phyloP scores from a whole-genome alignment of 441 rosid species.

The Erodium trifolium region DNA sequence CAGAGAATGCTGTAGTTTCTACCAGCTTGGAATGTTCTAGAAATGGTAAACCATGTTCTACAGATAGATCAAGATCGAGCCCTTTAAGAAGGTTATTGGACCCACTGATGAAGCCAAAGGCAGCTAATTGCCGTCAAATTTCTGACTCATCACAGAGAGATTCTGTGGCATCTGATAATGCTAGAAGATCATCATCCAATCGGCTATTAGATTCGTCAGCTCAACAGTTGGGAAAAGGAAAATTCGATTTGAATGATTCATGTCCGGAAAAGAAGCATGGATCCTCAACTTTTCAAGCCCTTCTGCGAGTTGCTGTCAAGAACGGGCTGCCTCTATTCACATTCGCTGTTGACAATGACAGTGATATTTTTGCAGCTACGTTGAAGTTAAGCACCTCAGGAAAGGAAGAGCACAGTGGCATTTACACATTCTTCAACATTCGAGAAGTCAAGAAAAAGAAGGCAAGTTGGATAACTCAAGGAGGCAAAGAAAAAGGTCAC shows the following conservation, averaged over 20 bases:
- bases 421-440: constrained; percentile 64
- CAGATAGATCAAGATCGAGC: constrained; percentile 69
- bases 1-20: constrained; percentile 34
- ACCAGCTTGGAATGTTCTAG: constrained; percentile 29
- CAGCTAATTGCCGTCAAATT: constrained; percentile 28
- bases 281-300: constrained; percentile 59
- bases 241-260: constrained; percentile 30
- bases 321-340: constrained; percentile 78
- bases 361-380: constrained; percentile 70
- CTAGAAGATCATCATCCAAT: constrained; percentile 24
- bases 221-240: constrained; percentile 33
- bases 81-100: constrained; percentile 83
- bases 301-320: constrained; percentile 73
- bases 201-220: constrained; percentile 26
- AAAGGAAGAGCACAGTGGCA: constrained; percentile 48
- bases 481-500: constrained; percentile 46
- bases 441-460: constrained; percentile 68
- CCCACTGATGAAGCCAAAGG: constrained; percentile 60
- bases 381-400: constrained; percentile 41
- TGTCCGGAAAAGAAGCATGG: constrained; percentile 33
- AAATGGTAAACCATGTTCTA: constrained; percentile 31
- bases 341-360: constrained; percentile 74
- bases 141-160: constrained; percentile 36
- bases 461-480: constrained; percentile 66
- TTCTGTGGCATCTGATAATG: constrained; percentile 24